A percentile compares a stretch with the other conserved stretches of the same genome.
Conservation (phyloP, 768 basidiomycete genomes). For the Suillus weaverae region DNA sequence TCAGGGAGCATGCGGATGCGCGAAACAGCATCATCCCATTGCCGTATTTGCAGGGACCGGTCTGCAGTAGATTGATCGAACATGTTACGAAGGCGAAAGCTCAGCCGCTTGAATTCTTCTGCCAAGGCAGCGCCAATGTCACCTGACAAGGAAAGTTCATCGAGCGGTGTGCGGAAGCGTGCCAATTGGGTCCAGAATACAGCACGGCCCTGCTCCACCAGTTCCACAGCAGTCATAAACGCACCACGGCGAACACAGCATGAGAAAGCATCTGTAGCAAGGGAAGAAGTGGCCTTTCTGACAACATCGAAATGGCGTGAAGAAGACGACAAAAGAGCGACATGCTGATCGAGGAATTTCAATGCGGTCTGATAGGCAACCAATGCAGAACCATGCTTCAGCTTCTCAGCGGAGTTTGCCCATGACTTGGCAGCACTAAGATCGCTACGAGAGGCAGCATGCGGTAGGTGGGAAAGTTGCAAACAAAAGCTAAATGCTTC, state of each 20-base stretch:
- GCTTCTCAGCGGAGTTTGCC: constrained; percentile 12
- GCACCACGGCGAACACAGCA: constrained; percentile 25
- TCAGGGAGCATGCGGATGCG: constrained; percentile 23
- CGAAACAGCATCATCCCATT: constrained; percentile 20
- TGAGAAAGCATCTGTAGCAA: constrained; percentile 28
- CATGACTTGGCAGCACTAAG: constrained; percentile 16
- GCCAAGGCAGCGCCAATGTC: constrained; percentile 17
- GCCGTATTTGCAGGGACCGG: constrained; percentile 14
- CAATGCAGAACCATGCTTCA: constrained; percentile 19
- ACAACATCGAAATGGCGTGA: constrained; percentile 19
- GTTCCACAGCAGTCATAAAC: constrained; percentile 27
- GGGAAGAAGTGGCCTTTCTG: constrained; percentile 9
- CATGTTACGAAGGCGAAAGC: not conserved
- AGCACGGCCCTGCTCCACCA: constrained; percentile 32
- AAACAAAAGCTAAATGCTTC: no score
- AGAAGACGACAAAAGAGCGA: constrained; percentile 15
- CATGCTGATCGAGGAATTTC: constrained; percentile 21
- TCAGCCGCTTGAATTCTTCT: constrained; percentile 24
- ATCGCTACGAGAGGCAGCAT: not conserved
- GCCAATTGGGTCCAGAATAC: constrained; percentile 35
- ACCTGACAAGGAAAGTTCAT: constrained; percentile 24
- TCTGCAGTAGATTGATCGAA: constrained; percentile 11
- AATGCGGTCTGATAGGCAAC: constrained; percentile 30
- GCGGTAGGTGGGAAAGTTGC: no score
- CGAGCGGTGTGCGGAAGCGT: constrained; percentile 25